phyloP scores from a whole-genome alignment of 495 filamentous ascomycete genomes.

The Daldinia childiae region DNA sequence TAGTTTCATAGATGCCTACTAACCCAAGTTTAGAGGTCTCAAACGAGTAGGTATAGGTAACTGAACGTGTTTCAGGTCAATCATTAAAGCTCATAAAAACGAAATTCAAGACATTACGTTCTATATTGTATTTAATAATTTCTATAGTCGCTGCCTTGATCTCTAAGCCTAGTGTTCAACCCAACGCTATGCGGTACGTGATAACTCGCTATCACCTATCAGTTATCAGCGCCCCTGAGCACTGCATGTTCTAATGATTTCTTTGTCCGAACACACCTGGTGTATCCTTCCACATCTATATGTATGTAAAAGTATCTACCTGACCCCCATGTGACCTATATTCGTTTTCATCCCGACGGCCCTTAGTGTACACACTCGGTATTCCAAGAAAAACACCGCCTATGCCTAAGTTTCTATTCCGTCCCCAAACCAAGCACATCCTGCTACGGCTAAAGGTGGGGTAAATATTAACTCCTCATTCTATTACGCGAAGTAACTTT shows the following conservation, averaged over 20 bases:
- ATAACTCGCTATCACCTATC: background rate
- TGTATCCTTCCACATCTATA: slow-evolving; percentile 26
- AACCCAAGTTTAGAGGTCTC: too few species aligned
- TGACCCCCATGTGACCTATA: slow-evolving; percentile 1
- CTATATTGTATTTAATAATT: background rate
- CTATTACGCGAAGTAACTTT: slow-evolving; percentile 93
- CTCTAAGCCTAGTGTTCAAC: background rate
- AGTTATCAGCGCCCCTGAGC: background rate
- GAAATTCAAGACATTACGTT: background rate
- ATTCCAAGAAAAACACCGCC: slow-evolving; percentile 17
- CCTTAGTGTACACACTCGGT: slow-evolving; percentile 14
- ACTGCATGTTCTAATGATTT: slow-evolving; percentile 5
- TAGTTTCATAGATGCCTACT: too few species aligned
- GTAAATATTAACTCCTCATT: background rate
- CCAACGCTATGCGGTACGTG: background rate
- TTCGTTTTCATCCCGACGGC: background rate
- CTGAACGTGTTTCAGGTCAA: background rate
- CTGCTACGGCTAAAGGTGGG: background rate
- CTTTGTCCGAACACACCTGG: slow-evolving; percentile 13
- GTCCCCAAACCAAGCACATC: background rate
- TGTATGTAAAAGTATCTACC: slow-evolving; percentile 9
- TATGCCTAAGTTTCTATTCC: background rate
- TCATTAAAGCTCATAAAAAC: background rate
- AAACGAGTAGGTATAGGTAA: background rate
- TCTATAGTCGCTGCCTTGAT: background rate